Evolutionary conservation across 2,329 filamentous ascomycete species (phyloP), one percentile per base, ranked within the genome.

Genomic region (Capronia coronata): DNA sequence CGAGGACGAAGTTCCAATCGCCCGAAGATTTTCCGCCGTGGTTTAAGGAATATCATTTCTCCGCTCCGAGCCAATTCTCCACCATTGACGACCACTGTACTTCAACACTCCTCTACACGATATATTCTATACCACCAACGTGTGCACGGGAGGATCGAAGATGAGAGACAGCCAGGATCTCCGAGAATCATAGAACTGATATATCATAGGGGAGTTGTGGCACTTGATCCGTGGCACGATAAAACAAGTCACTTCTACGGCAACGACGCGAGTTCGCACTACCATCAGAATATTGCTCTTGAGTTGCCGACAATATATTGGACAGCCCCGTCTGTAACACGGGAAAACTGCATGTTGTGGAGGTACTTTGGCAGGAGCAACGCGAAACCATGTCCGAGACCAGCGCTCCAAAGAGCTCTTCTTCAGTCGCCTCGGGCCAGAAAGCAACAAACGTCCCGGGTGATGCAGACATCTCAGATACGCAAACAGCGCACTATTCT

Each of bases 401-500:
- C 2, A 30, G 21, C 18, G 41, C 45, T n/a, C 27, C 45, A 5
- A 34, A 38, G 30, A 53, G 49, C 14, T 37, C 48, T 21, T 53
- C 50, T 21, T 42, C 46, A 8, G 25, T 56, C 2, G 41, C 29
- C 3, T 46, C 48, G 14, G 45, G 46, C 8, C 27, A 46, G 40
- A 34, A 49, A 34, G 45, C 45, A 32, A 27, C 38, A 8, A 41
- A 40, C n/a, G 42, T 30, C 5, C 21, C 38, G 22, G 14, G 6
- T 34, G 14, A 13, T 14, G 30, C 30, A 5, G n/a, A 13, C n/a
- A 14, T 19, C 34, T 6, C 34, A 19, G 44, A 48, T 22, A 44
- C 51, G 18, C 51, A 56, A 63, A 68, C 58, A 57, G 83, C 81
- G 57, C 85, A 89, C 61, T 98, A 97, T 70, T 86, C 84, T 56